These are phyloP conservation scores for Sphaerosporella brunnea DNA, from an alignment of 495 filamentous ascomycete genomes.

Conservation along the genomic window DNA sequence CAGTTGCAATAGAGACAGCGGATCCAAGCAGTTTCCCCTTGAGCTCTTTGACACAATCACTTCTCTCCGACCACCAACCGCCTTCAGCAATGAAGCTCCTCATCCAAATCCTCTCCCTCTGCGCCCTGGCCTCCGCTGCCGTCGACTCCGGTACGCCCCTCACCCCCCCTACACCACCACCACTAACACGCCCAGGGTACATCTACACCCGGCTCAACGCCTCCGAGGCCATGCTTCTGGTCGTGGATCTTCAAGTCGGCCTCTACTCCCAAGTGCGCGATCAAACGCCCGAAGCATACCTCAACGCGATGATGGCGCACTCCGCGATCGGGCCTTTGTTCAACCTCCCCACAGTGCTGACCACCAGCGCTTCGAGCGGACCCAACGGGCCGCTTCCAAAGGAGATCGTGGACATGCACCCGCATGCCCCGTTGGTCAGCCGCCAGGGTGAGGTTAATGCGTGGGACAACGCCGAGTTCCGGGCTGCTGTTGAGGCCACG, in stretches of 20 bases:
- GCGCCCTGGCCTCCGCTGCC: not conserved
- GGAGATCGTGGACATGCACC: slow-evolving; percentile 52
- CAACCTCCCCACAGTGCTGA: slow-evolving; percentile 50
- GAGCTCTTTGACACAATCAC: too few relatives aligned
- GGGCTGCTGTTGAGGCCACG: slow-evolving; percentile 43
- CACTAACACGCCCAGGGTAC: not conserved
- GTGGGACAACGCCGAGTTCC: slow-evolving; percentile 62
- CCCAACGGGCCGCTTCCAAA: slow-evolving; percentile 55
- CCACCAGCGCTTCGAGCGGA: slow-evolving; percentile 45
- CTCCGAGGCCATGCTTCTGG: slow-evolving; percentile 42
- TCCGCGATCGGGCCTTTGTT: slow-evolving; percentile 49
- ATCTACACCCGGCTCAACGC: slow-evolving; percentile 35
- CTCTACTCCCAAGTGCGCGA: slow-evolving; percentile 49
- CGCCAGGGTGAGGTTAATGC: slow-evolving; percentile 63
- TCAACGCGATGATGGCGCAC: slow-evolving; percentile 52
- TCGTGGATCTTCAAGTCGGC: slow-evolving; percentile 58
- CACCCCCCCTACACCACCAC: not conserved
- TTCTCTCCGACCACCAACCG: too few relatives aligned
- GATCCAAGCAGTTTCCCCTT: too few relatives aligned
- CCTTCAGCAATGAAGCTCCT: too few relatives aligned
- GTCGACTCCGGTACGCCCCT: not conserved
- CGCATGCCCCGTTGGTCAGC: slow-evolving; percentile 45
- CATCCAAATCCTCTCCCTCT: not conserved
- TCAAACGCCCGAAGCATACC: slow-evolving; percentile 42
- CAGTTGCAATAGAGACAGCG: too few relatives aligned